Evolutionary conservation across 1,284 basidiomycete genomes (phyloP), one percentile per base, ranked within the genome.

Genomic region (Entoloma clypeatum): DNA sequence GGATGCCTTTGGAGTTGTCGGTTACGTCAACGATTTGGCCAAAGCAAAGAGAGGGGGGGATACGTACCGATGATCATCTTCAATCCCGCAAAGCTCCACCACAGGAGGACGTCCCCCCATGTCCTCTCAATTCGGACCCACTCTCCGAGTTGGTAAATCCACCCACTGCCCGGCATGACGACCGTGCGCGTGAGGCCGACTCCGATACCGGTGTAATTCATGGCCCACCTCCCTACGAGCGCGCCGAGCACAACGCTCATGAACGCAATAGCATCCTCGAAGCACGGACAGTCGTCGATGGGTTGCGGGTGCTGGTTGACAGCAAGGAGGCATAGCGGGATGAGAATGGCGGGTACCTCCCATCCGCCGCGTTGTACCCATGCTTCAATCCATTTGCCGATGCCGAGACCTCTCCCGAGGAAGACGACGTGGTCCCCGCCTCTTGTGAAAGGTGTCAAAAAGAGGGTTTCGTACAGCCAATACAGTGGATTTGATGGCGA

Each of bases 231-330:
- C 0, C 80, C 81, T 1, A 93, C 58, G 14, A 79, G 68, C n/a
- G 75, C 69, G 13, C 95, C 95, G 39, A 89, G 71, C 10, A 90
- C 74, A 30, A 94, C 92, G 8, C 89, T 85, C 16, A 91, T 67
- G 53, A 95, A 89, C 0, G 95, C 93, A 41, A 97, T 95, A 4
- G 93, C 91, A 56, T 99, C 95, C 62, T 98, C 95, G 62, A 97
- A 99, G 64, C 95, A 98, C 1, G 95, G 96, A 56, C 95, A 98
- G 57, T 96, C 92, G 47, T 97, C 93, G 1, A 96, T 83, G 0
- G 91, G 90, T 56, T 93, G 87, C 0, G 94, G 93, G 59, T 98
- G 94, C 49, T 86, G 75, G 58, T 92, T 86, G 4, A 96, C 86
- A 30, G 90, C 65, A 2, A 90, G 66, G 7, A 94, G 68, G 39